Evolutionary conservation across 306 rosid genomes (phyloP), one percentile per base, ranked within the genome.

Genomic region (Cyamopsis tetragonoloba): DNA sequence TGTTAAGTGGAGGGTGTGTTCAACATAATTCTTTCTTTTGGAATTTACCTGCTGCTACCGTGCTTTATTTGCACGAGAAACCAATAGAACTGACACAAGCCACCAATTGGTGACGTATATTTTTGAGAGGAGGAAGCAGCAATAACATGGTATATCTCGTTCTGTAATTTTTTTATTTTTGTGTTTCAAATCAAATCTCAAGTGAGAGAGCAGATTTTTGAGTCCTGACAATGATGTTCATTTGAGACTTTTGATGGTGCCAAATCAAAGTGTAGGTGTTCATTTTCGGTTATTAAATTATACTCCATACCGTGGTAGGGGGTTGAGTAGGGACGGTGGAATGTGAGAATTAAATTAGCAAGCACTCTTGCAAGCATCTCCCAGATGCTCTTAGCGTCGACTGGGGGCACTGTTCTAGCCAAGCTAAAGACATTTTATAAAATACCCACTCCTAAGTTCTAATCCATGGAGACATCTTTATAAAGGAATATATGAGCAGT

Each of bases 91-190:
- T 77, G 81, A 71, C 84, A 71, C 79, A 74, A 31, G 79, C 81
- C 80, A 77, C 84, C 83, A 64, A 76, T 82, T 80, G 87, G 82
- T 75, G 79, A 83, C 83, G 96, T 91, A 89, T 88, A 91, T 85
- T 85, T 87, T 66, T 74, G 46, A 51, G 66, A 74, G 74, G 84
- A 75, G 72, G 81, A 70, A 82, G 85, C 76, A 74, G 85, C 90
- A 75, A 77, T 85, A 80, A 77, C 89, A 72, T 82, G 86, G 85
- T 80, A 74, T 80, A 78, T 83, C 75, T 55, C 62, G 81, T 77
- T 83, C 58, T 82, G 86, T 80, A 69, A 67, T 68, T 58, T 55
- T 38, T 71, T 63, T 50, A n/a, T n/a, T n/a, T n/a, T n/a, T n/a
- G n/a, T n/a, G n/a, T 66, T 35, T 44, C 35, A 17, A 47, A 71